Evolutionary conservation across 176 grass and related monocot species (phyloP), one percentile per base, ranked within the genome.

Genomic region (Aegilops bicornis): DNA sequence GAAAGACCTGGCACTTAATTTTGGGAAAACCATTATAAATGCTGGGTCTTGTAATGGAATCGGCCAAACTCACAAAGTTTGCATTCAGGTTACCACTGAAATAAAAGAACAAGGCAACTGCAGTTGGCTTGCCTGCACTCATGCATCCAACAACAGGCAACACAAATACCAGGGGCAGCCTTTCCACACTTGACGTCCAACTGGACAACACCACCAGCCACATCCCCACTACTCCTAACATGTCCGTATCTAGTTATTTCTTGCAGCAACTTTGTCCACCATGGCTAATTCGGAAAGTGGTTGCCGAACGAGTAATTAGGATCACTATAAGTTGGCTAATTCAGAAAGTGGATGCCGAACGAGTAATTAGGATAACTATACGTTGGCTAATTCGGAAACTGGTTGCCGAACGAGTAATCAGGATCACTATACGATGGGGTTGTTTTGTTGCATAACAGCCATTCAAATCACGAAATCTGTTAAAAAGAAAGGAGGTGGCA

Each of bases 251-350:
- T 43, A 40, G 37, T 73, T 39, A 32, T 27, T 85, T 87, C 23
- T 79, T 73, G 2, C 31, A 75, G 4, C 4, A 8, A 74, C 61
- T 86, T 80, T 29, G 9, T 54, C 63, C 20, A 68, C 67, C 22
- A 71, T 86, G 27, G 40, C 7, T 86, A 35, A 52, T 82, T 82
- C 23, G 8, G 23, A 73, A 64, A 83, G 10, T 65, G 39, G 69
- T 50, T 52, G 39, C 25, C 64, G 86, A 42, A 8, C 0, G 15
- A 64, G 11, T 86, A 72, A 77, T 12, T 19, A 62, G 5, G 20
- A 77, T 83, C 30, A 8, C 25, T 63, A 60, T 73, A 6, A 5
- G 15, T 52, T 86, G 27, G 39, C 7, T 86, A 33, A 62, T 82
- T 78, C 19, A 3, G 23, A 73, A 64, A 83, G 10, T 66, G 39